Conservation (phyloP, 495 filamentous ascomycete species). For the Penicillium turbatum region DNA sequence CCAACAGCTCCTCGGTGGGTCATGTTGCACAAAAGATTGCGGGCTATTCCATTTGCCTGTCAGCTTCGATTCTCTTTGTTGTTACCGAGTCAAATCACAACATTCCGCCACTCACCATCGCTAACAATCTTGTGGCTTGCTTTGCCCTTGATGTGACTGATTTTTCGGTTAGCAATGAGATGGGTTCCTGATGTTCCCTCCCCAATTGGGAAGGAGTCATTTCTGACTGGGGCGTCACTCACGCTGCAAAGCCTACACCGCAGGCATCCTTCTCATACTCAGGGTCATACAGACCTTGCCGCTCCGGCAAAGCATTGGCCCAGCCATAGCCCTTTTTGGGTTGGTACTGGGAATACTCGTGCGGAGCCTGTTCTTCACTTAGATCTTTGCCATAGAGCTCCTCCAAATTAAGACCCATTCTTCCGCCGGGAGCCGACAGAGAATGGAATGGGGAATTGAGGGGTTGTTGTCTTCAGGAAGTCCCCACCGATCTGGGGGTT, state of each 20-base stretch:
- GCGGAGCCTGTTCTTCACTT: conserved; percentile 55
- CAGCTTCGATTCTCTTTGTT: not conserved
- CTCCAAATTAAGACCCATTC: conserved; percentile 66
- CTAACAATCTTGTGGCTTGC: conserved; percentile 98
- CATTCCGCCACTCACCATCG: conserved; percentile 69
- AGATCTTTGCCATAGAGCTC: conserved; percentile 60
- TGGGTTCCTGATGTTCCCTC: conserved; percentile 3
- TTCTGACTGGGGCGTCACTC: conserved; percentile 35
- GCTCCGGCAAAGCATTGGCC: conserved; percentile 91
- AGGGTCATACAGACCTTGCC: conserved; percentile 98
- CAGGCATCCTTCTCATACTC: conserved; percentile 98
- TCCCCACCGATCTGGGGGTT: conserved; percentile 21
- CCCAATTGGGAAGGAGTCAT: not conserved
- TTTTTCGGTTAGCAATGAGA: not conserved
- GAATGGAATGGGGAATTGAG: conserved; percentile 29
- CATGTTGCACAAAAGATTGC: conserved; percentile 98
- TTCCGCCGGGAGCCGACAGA: conserved; percentile 50
- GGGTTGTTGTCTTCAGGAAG: conserved; percentile 10
- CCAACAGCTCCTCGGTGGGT: conserved; percentile 98
- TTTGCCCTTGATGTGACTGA: conserved; percentile 93
- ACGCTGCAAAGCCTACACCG: conserved; percentile 99
- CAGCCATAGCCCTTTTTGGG: conserved; percentile 84
- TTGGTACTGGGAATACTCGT: conserved; percentile 78
- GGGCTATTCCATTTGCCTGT: conserved; percentile 50
- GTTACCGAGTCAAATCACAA: not conserved